These are phyloP conservation scores for Podila horticola DNA, from an alignment of 192 early-diverging fungal species.

Conservation along the genomic window DNA sequence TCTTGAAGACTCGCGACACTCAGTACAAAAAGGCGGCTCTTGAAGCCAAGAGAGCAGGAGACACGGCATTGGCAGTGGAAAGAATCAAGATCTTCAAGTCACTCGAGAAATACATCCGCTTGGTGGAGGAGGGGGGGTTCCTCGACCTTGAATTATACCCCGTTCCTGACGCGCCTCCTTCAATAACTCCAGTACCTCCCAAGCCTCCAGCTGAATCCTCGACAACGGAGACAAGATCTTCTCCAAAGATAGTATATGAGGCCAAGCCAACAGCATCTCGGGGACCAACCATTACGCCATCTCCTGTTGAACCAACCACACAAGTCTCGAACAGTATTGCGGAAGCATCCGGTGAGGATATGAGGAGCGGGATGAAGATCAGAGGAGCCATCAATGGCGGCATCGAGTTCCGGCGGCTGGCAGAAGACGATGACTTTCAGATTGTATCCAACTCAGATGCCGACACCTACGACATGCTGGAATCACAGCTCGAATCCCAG, in stretches of 20 bases:
- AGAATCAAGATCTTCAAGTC: constrained; percentile 51
- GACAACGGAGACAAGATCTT: not conserved
- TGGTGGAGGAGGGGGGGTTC: constrained; percentile 35
- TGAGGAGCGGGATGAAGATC: constrained; percentile 16
- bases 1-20: constrained; percentile 51
- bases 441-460: constrained; percentile 48
- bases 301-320: constrained; percentile 40
- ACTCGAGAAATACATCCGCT: constrained; percentile 53
- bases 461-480: constrained; percentile 58
- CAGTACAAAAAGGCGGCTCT: constrained; percentile 64
- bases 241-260: not conserved
- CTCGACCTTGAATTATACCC: constrained; percentile 42
- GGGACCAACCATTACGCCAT: constrained; percentile 12
- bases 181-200: constrained; percentile 9
- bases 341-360: constrained; percentile 25
- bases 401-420: constrained; percentile 29
- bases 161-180: constrained; percentile 19
- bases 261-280: constrained; percentile 8
- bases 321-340: constrained; percentile 41
- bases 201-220: not conserved
- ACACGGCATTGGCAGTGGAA: constrained; percentile 57
- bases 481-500: constrained; percentile 62
- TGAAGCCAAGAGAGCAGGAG: constrained; percentile 56
- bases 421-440: constrained; percentile 44
- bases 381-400: constrained; percentile 8